phyloP scores from a whole-genome alignment of 2,329 filamentous ascomycete species.

The Aspergillus brasiliensis region DNA sequence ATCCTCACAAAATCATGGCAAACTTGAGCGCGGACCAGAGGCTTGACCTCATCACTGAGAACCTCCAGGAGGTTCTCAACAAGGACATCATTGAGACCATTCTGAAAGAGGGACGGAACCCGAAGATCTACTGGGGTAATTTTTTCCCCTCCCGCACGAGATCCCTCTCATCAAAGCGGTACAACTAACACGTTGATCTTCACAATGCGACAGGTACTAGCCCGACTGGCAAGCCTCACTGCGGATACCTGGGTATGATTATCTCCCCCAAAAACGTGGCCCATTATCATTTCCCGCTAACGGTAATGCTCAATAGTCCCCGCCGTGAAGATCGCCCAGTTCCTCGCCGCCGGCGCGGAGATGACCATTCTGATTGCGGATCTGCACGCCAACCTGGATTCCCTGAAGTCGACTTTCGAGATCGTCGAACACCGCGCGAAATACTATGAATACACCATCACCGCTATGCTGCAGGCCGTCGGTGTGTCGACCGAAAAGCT shows the following conservation, averaged over 20 bases:
- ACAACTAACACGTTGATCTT: conserved; percentile 1
- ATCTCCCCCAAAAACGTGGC: not conserved
- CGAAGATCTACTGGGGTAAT: conserved; percentile 38
- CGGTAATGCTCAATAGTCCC: conserved; percentile 51
- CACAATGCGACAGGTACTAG: conserved; percentile 55
- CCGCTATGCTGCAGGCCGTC: conserved; percentile 72
- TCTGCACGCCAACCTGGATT: conserved; percentile 59
- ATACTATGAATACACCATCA: conserved; percentile 81
- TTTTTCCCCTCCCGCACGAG: not conserved
- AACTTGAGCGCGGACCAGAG: not conserved
- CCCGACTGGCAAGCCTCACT: conserved; percentile 84
- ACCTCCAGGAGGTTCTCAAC: conserved; percentile 80
- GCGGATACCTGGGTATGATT: conserved; percentile 68
- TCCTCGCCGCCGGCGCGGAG: conserved; percentile 80
- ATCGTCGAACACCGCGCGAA: conserved; percentile 78
- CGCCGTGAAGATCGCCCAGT: conserved; percentile 85
- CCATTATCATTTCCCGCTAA: conserved; percentile 10
- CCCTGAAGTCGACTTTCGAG: conserved; percentile 74
- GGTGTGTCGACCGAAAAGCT: conserved; percentile 78
- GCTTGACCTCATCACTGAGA: conserved; percentile 68
- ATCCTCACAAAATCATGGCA: not conserved
- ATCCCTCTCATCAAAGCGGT: not conserved
- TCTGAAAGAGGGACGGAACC: conserved; percentile 32
- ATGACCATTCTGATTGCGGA: conserved; percentile 73
- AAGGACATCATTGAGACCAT: conserved; percentile 52